These are phyloP conservation scores for Leavenworthia alabamica DNA, from an alignment of 345 rosid species.

Conservation along the genomic window DNA sequence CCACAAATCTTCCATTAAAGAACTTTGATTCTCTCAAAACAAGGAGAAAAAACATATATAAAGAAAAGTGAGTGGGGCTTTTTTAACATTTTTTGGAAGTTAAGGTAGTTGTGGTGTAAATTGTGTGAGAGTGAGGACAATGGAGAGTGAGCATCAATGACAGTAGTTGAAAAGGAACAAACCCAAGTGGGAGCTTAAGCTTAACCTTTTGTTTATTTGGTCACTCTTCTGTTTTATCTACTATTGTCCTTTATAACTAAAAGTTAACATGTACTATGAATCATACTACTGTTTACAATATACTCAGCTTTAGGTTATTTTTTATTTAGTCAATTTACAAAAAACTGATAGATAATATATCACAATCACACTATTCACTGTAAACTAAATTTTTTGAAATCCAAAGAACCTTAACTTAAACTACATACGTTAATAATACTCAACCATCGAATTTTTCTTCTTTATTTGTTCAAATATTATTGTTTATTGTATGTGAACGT, in stretches of 20 bases:
- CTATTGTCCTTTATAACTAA: neutral
- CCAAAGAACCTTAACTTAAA: too few relatives aligned
- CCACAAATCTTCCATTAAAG: slow-evolving; percentile 62
- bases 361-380: too few relatives aligned
- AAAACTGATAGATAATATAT: too few relatives aligned
- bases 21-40: neutral
- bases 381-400: too few relatives aligned
- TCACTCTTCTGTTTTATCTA: neutral
- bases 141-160: slow-evolving; percentile 25
- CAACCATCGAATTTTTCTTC: too few relatives aligned
- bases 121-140: slow-evolving; percentile 13
- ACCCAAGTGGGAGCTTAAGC: slow-evolving; percentile 14
- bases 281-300: neutral
- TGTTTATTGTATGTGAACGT: slow-evolving; percentile 17
- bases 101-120: slow-evolving; percentile 27
- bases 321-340: too few relatives aligned
- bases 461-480: too few relatives aligned
- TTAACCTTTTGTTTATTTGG: neutral
- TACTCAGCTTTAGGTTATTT: neutral
- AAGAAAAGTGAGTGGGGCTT: slow-evolving; percentile 2
- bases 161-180: slow-evolving; percentile 20
- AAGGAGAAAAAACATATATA: slow-evolving; percentile 4
- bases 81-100: neutral
- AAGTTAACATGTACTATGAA: neutral
- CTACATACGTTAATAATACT: too few relatives aligned